phyloP scores from a whole-genome alignment of 768 basidiomycete genomes.

The Thelephora aurantiotincta region DNA sequence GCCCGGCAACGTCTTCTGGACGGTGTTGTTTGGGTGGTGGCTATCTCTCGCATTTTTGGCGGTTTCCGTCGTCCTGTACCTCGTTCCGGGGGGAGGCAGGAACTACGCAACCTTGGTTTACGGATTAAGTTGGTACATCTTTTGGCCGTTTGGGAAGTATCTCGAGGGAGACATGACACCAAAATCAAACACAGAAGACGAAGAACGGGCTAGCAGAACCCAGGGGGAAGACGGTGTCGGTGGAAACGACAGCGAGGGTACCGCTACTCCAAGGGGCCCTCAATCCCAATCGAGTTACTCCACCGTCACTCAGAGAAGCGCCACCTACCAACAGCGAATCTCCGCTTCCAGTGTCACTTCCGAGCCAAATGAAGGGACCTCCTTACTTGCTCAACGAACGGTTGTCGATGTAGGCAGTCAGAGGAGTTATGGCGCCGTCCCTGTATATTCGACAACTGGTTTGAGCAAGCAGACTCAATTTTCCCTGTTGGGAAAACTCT shows the following conservation, averaged over 20 bases:
- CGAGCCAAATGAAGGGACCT: slow-evolving; percentile 34
- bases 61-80: slow-evolving; percentile 51
- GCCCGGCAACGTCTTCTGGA: slow-evolving; percentile 93
- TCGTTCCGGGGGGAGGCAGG: slow-evolving; percentile 69
- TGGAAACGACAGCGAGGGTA: slow-evolving; percentile 20
- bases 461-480: slow-evolving; percentile 6
- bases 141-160: slow-evolving; percentile 98
- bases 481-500: slow-evolving; percentile 46
- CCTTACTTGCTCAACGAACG: slow-evolving; percentile 24
- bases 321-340: slow-evolving; percentile 19
- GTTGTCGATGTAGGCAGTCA: slow-evolving; percentile 24
- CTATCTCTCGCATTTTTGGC: slow-evolving; percentile 57
- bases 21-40: slow-evolving; percentile 87
- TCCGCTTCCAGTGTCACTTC: slow-evolving; percentile 36
- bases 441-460: slow-evolving; percentile 16
- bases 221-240: slow-evolving; percentile 23
- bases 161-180: slow-evolving; percentile 66
- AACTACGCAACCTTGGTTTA: slow-evolving; percentile 78
- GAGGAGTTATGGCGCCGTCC: slow-evolving; percentile 61
- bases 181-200: slow-evolving; percentile 18
- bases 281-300: slow-evolving; percentile 14
- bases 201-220: slow-evolving; percentile 22
- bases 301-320: slow-evolving; percentile 28
- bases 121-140: slow-evolving; percentile 91
- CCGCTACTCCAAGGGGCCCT: slow-evolving; percentile 2